A percentile compares a stretch with the other conserved stretches of the same genome.
Conservation (phyloP, 768 basidiomycete species). For the Lenzites betulinus region DNA sequence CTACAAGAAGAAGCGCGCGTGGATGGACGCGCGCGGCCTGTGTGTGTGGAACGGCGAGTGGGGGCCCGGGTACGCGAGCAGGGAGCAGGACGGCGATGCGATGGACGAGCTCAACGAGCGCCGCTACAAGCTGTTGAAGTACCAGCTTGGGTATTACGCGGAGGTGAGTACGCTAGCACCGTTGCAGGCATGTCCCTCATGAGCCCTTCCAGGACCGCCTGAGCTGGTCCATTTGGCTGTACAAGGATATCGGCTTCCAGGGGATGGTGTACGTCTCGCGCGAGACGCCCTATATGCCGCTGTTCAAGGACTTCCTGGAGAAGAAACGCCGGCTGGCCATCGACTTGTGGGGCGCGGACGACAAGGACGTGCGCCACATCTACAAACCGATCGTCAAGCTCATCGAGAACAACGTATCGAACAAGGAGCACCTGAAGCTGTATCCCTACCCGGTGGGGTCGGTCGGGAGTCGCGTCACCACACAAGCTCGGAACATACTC, state of each 20-base stretch:
- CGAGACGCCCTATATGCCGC: conserved; percentile 70
- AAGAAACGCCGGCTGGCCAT: conserved; percentile 79
- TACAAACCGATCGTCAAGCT: conserved; percentile 70
- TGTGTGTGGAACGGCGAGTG: conserved; percentile 85
- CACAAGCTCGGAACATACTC: conserved; percentile 64
- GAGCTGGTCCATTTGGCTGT: conserved; percentile 87
- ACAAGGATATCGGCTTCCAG: conserved; percentile 86
- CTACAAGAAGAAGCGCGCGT: conserved; percentile 75
- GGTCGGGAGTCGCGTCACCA: conserved; percentile 52
- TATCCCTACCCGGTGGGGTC: conserved; percentile 70
- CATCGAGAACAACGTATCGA: conserved; percentile 56
- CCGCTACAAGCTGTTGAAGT: conserved; percentile 66
- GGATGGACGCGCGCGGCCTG: conserved; percentile 68
- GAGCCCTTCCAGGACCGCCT: conserved; percentile 49
- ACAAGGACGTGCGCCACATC: conserved; percentile 50
- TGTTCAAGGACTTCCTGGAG: conserved; percentile 66
- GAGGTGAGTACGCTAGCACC: conserved; percentile 39
- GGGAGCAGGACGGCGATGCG: conserved; percentile 48
- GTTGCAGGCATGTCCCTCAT: not conserved
- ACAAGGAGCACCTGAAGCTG: conserved; percentile 47
- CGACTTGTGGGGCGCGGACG: conserved; percentile 80
- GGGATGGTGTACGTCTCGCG: conserved; percentile 78
- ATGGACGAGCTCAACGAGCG: conserved; percentile 67
- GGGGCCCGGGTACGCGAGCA: conserved; percentile 78
- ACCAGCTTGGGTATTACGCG: conserved; percentile 74